These are phyloP conservation scores for Aspergillus fructus DNA, from an alignment of 2,329 filamentous ascomycete species.

Conservation along the genomic window DNA sequence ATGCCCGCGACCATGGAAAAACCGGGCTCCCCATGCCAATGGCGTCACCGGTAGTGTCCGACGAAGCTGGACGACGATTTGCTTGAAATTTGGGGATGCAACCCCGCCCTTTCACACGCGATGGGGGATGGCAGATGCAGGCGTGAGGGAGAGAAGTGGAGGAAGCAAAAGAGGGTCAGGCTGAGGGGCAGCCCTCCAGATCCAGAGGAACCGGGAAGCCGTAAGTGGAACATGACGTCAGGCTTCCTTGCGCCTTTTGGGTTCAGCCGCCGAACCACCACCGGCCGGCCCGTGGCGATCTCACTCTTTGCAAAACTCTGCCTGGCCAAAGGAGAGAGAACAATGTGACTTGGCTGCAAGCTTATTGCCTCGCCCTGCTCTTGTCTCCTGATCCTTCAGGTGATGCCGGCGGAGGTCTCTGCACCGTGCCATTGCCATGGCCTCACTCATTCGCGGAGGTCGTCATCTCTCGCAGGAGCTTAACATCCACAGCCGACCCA, in stretches of 20 bases:
- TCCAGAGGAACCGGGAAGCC: conserved; percentile 5
- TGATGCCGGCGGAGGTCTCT: neutral
- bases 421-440: conserved; percentile 12
- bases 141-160: neutral
- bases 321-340: neutral
- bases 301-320: neutral
- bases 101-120: neutral
- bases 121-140: neutral
- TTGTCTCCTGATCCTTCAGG: conserved; percentile 4
- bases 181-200: neutral
- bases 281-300: conserved; percentile 1
- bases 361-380: neutral
- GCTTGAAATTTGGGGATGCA: conserved; percentile 3
- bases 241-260: conserved; percentile 9
- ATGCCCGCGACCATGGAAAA: neutral
- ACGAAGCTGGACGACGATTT: neutral
- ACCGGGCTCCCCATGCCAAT: neutral
- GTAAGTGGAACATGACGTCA: conserved; percentile 27
- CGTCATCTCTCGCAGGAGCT: conserved; percentile 16
- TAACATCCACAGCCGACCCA: conserved; percentile 36
- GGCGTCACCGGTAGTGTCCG: neutral
- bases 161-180: neutral
- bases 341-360: neutral
- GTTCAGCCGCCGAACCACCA: conserved; percentile 21
- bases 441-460: conserved; percentile 14